Percentiles rank a stretch among this genome's conserved stretches.
These are phyloP conservation scores for Ambrosiella cleistominuta DNA, from an alignment of 2,329 filamentous ascomycete genomes.

Conservation along the genomic window DNA sequence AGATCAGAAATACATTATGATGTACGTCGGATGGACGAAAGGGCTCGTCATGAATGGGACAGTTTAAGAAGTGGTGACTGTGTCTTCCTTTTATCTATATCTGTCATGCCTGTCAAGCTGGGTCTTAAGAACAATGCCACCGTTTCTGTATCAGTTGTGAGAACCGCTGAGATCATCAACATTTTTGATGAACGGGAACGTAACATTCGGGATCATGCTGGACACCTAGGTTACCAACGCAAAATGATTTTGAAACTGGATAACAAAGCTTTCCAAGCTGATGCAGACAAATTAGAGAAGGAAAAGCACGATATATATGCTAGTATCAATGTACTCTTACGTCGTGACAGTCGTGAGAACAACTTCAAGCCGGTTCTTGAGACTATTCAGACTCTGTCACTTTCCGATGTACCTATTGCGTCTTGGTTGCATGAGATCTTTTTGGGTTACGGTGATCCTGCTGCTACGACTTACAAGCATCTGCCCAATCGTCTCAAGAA, in stretches of 20 bases:
- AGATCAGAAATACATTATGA: conserved; percentile 75
- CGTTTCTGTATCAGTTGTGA: conserved; percentile 45
- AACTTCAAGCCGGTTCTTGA: conserved; percentile 92
- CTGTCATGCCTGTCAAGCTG: conserved; percentile 30
- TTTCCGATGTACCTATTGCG: conserved; percentile 72
- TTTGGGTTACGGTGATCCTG: conserved; percentile 87
- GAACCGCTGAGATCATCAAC: conserved; percentile 72
- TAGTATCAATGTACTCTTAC: conserved; percentile 67
- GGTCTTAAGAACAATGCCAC: conserved; percentile 35
- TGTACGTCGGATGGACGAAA: conserved; percentile 58
- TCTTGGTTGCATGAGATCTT: conserved; percentile 94
- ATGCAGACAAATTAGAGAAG: conserved; percentile 46
- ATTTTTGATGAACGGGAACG: conserved; percentile 73
- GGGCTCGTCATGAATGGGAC: conserved; percentile 76
- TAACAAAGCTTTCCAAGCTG: conserved; percentile 55
- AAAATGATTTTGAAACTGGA: conserved; percentile 71
- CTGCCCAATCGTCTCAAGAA: conserved; percentile 59
- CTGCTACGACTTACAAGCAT: conserved; percentile 70
- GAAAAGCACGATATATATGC: conserved; percentile 70
- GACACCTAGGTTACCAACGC: conserved; percentile 28
- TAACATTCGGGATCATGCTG: conserved; percentile 45
- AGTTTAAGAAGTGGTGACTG: conserved; percentile 71
- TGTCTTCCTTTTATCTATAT: conserved; percentile 65
- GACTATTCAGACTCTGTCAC: conserved; percentile 69
- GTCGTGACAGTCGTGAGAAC: conserved; percentile 75